These are phyloP conservation scores for Fagus sylvatica DNA, from an alignment of 306 rosid species.

Conservation along the genomic window DNA sequence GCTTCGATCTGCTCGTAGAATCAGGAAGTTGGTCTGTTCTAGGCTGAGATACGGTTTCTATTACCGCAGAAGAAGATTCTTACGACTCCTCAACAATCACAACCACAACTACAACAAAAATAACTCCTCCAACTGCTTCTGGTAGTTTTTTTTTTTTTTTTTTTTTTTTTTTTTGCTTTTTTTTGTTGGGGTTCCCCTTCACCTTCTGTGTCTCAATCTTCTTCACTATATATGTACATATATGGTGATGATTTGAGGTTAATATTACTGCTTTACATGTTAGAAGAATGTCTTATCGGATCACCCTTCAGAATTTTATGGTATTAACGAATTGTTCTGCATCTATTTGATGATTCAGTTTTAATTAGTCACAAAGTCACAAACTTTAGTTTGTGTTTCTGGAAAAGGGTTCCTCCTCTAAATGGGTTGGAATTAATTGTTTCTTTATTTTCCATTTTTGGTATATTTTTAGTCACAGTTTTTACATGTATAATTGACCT, in stretches of 20 bases:
- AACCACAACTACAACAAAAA: constrained; percentile 10
- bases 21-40: constrained; percentile 42
- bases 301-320: neutral
- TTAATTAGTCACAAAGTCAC: neutral
- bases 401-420: no score
- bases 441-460: no score
- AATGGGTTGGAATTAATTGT: no score
- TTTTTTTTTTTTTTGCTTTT: neutral
- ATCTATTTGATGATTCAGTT: constrained; percentile 2
- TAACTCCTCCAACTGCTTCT: constrained; percentile 40
- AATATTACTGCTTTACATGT: constrained; percentile 14
- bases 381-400: no score
- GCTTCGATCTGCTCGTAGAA: constrained; percentile 44
- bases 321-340: constrained; percentile 3
- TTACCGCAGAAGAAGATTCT: constrained; percentile 59
- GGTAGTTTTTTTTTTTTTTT: constrained; percentile 22
- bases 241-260: neutral
- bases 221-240: no score
- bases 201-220: neutral
- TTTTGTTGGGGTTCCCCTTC: no score
- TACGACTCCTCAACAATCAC: constrained; percentile 36
- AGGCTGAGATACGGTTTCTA: constrained; percentile 53
- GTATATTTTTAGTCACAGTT: no score
- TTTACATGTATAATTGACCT: neutral
- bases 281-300: neutral